Base-by-base conservation (phyloP, 1,284 basidiomycete genomes). In the Pisolithus thermaeus region DNA sequence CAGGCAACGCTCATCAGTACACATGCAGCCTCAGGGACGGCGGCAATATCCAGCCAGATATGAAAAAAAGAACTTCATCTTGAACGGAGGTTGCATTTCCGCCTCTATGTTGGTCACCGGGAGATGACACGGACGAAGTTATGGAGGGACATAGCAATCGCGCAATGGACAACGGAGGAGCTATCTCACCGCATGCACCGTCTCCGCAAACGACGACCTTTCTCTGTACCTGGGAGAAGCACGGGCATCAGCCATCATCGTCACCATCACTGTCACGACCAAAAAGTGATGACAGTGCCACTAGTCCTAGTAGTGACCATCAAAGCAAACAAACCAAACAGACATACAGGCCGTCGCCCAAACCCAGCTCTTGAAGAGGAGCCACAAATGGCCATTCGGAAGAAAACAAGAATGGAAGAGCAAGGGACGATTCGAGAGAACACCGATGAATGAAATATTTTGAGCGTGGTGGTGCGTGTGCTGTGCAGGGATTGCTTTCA, bases 181-280 rank as follows among this genome's bases (percentile, higher is more conserved):
- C 32, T 8, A 64, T 20, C 74, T 51, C 65, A 84, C 93, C 93
- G 62, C 89, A 93, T 46, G 92, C 94, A 59, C 94, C 94, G 70
- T 97, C 94, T 37, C 94, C 94, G 54, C 92, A 85, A 7, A 97
- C 85, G 2, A 90, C 87, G 6, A 89, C 76, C 70, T 90, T 89
- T 40, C 83, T 73, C 63, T 81, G 79, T 44, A 86, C 62, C 80
- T 83, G 54, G 30, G 23, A 35, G 20, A 37, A 38, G 35, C 3
- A 18, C 47, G 36, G 37, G 4, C 22, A 37, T 38, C 47, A 30
- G 45, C 30, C 45, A 46, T 32, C 32, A 35, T 20, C 23, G 14
- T 27, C 16, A 27, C 11, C 9, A 35, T 16, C 44, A 46, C 18
- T 18, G 41, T 7, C 23, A 53, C 52, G 52, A 55, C 28, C 60